Evolutionary conservation across 768 basidiomycete species (phyloP).

Genomic region (Cantharellus anzutake): DNA sequence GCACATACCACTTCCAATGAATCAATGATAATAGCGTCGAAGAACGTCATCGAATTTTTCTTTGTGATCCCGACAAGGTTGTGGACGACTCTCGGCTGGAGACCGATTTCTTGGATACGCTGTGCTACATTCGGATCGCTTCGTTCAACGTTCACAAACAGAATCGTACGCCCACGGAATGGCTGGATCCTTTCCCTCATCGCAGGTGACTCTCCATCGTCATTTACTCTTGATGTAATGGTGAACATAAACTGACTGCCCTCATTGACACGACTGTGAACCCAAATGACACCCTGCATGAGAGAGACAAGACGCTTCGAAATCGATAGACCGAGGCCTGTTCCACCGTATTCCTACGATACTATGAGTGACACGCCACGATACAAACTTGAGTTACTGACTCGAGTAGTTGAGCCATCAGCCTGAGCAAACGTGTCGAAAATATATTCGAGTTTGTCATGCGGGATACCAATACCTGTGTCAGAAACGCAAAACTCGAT

Average conservation of each 20-base stretch:
- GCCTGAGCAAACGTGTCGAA: constrained; percentile 99
- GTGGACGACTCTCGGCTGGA: constrained; percentile 58
- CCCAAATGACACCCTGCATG: constrained; percentile 99
- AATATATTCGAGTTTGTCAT: constrained; percentile 93
- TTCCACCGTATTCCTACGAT: constrained; percentile 82
- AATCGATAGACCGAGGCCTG: constrained; percentile 89
- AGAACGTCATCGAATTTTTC: constrained; percentile 66
- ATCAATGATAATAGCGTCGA: constrained; percentile 93
- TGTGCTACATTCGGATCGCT: constrained; percentile 61
- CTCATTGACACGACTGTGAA: constrained; percentile 81
- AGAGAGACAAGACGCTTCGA: constrained; percentile 92
- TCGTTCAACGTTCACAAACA: constrained; percentile 74
- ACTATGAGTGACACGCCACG: constrained; percentile 7
- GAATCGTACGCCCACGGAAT: constrained; percentile 71
- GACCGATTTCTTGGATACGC: constrained; percentile 57
- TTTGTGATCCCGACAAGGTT: constrained; percentile 65
- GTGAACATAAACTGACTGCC: constrained; percentile 97
- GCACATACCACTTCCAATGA: constrained; percentile 35
- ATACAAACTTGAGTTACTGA: constrained; percentile 19
- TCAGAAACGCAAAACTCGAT: constrained; percentile 96
- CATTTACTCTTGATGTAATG: constrained; percentile 52
- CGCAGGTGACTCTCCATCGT: constrained; percentile 49
- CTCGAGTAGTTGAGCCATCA: constrained; percentile 91
- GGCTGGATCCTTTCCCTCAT: constrained; percentile 19
- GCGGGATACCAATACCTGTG: constrained; percentile 96